Evolutionary conservation across 768 basidiomycete genomes (phyloP), one percentile per base, ranked within the genome.

Genomic region (Leucocoprinus sp.): DNA sequence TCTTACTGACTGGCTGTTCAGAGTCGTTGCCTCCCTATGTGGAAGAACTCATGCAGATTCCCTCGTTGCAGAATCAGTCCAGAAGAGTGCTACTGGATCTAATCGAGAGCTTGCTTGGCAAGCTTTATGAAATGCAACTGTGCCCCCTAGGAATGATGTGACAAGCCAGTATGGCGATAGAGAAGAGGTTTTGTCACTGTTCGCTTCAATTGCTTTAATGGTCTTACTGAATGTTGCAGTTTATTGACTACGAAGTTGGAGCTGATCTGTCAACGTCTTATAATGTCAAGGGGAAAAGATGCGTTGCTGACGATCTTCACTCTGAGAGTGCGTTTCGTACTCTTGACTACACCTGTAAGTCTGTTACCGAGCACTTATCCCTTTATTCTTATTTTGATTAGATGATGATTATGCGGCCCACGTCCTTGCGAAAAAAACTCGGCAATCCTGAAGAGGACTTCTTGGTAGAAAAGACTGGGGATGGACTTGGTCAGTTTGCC

Each of bases 41-140:
- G 87, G 87, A 89, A 88, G 64, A 89, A 88, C 84, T 0, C 84
- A 90, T 53, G 83, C 84, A 5, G 84, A 86, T 53, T 86, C 83
- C 2, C 72, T 84, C 27, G 66, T 86, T 22, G 79, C 83, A 0
- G 82, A 84, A 57, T 82, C 80, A 0, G 75, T 78, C 12, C 51
- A 79, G 17, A 85, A 85, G 62, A 79, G 79, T 5, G 60, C 84
- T 8, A 68, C 64, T 0, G 81, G 69, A 0, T 85, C 86, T 42
- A 78, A 87, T 59, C 59, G 67, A 3, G 71, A 75, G 0, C 60
- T 76, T 1, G 84, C 84, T 0, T 90, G 78, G 74, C 73, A 79
- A 28, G 84, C 85, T 0, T 82, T 86, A 1, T 71, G 72, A 60
- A 88, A 86, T 54, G 82, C 76, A 2, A 79, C 73, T 2, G 72